A percentile compares a stretch with the other conserved stretches of the same genome.
These are phyloP conservation scores for Candolleomyces aberdarensis DNA, from an alignment of 768 basidiomycete species.

Conservation along the genomic window DNA sequence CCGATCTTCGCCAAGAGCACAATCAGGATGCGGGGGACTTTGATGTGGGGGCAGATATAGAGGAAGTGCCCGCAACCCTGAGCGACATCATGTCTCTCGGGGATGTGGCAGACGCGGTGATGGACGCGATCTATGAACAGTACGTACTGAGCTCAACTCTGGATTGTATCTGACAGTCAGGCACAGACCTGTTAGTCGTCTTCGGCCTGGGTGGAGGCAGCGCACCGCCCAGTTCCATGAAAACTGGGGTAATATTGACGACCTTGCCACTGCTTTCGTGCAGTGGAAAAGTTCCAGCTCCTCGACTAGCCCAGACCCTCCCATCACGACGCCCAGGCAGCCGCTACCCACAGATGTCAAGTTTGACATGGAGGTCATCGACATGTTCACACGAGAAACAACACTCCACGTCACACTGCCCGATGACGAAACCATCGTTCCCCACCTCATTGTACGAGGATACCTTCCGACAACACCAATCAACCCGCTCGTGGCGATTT, in stretches of 20 bases:
- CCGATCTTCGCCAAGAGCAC: neutral
- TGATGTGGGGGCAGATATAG: neutral
- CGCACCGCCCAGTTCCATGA: neutral
- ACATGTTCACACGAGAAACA: neutral
- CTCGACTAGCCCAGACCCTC: too few relatives aligned
- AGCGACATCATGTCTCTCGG: neutral
- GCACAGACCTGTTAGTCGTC: neutral
- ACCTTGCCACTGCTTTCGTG: too few relatives aligned
- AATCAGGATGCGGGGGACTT: neutral
- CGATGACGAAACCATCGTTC: neutral
- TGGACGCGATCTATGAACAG: neutral
- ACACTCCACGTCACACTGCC: neutral
- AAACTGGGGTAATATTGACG: too few relatives aligned
- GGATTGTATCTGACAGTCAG: neutral
- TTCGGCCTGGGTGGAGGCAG: neutral
- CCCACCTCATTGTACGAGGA: neutral
- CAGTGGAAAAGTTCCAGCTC: too few relatives aligned
- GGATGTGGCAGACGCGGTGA: neutral
- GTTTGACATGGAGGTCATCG: neutral
- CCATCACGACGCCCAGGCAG: neutral
- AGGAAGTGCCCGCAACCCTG: neutral
- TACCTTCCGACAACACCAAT: neutral
- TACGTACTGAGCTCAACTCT: neutral
- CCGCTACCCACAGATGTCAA: neutral
- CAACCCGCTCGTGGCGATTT: neutral